Evolutionary conservation across 352 stramenopile species (phyloP), one percentile per base, ranked within the genome.

Genomic region (Pythium utonaiense): DNA sequence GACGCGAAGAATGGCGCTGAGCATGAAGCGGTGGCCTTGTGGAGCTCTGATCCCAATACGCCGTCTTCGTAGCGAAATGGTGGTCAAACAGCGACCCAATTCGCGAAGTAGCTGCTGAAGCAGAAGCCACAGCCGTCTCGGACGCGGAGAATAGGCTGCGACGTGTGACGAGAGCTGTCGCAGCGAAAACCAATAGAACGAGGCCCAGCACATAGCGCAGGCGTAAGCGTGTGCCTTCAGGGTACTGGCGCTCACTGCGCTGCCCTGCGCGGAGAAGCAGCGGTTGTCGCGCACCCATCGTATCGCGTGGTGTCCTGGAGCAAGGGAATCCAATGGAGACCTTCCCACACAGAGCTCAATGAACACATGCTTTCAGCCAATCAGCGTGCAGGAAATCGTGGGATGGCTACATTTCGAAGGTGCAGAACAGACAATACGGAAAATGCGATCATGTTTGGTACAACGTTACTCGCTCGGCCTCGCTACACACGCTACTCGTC

Each of bases 401-500:
- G 50, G 48, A 64, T 64, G 57, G 57, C 41, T 64, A 60, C 48
- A 59, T 55, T 53, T 47, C 30, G 16, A 27, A n/a, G n/a, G n/a
- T n/a, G n/a, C n/a, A n/a, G n/a, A n/a, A 12, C 9, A 49, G 24
- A 50, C 1, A 34, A 22, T 22, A 10, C 10, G 13, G 4, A 13
- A 52, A 21, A 34, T 19, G 24, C 17, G 24, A 47, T 47, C 17
- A 47, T 47, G n/a, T 47, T 27, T 47, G n/a, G n/a, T n/a, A n/a
- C n/a, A n/a, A n/a, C n/a, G n/a, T n/a, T n/a, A n/a, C n/a, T n/a
- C n/a, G n/a, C n/a, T n/a, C n/a, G n/a, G n/a, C n/a, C n/a, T n/a
- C n/a, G n/a, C 9, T 42, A 21, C 49, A 6, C 1, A 12, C 7
- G 25, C 52, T 75, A 89, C 44, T 91, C 82, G 19, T 91, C 82